Evolutionary conservation across 192 early-diverging fungal species (phyloP).

Genomic region (Mortierella hygrophila): DNA sequence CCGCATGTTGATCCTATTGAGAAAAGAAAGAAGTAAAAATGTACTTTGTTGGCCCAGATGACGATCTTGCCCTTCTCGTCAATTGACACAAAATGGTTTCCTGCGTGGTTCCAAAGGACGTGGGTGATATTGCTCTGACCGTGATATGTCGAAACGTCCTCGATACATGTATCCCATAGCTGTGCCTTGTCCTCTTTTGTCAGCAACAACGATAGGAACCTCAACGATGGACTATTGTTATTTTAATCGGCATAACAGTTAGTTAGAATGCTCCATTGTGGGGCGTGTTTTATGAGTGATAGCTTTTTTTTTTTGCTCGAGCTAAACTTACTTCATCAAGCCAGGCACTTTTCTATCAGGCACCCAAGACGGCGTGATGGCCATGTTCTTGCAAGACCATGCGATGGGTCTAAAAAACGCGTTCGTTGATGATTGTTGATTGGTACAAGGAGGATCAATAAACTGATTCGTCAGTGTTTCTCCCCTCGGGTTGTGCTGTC

Average conservation of each 20-base stretch:
- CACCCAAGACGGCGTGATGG: conserved; percentile 46
- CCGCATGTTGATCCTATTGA: background rate
- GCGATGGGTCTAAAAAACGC: conserved; percentile 42
- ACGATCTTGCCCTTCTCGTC: conserved; percentile 54
- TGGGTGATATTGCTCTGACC: conserved; percentile 48
- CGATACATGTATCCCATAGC: conserved; percentile 51
- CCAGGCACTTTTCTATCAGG: conserved; percentile 45
- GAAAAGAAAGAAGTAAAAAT: no score
- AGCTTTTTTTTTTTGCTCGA: background rate
- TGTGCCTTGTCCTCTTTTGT: conserved; percentile 25
- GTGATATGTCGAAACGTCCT: conserved; percentile 47
- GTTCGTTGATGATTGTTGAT: background rate
- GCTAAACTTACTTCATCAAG: conserved; percentile 42
- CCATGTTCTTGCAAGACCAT: conserved; percentile 54
- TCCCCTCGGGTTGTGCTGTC: background rate
- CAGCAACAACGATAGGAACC: conserved; percentile 38
- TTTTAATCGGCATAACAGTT: background rate
- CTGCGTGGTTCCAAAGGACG: conserved; percentile 42
- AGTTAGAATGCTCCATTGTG: background rate
- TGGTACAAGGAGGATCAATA: background rate
- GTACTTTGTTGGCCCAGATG: conserved; percentile 54
- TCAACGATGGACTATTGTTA: conserved; percentile 35
- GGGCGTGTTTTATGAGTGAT: background rate
- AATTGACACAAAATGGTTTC: conserved; percentile 38
- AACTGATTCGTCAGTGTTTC: background rate